Conservation (phyloP, 2,329 filamentous ascomycete genomes). For the Neopestalotiopsis sp. region DNA sequence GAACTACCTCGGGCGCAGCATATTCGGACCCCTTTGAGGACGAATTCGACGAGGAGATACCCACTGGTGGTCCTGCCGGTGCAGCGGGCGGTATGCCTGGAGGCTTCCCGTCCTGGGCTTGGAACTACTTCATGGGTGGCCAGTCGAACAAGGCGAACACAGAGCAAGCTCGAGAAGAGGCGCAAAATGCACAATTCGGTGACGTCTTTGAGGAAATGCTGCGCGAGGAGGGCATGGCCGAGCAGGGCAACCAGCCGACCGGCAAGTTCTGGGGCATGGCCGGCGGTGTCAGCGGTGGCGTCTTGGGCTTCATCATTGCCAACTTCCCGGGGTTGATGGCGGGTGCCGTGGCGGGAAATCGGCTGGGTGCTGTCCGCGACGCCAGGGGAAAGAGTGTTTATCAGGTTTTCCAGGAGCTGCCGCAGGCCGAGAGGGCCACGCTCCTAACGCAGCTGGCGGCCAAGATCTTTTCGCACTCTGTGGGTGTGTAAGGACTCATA, state of each 20-base stretch:
- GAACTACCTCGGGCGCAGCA: slow-evolving; percentile 42
- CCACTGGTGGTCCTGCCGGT: slow-evolving; percentile 47
- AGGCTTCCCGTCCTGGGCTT: slow-evolving; percentile 73
- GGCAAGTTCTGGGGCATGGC: slow-evolving; percentile 85
- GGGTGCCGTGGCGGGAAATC: slow-evolving; percentile 89
- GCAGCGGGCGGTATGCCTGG: slow-evolving; percentile 36
- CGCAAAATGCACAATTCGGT: slow-evolving; percentile 83
- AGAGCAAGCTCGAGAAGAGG: slow-evolving; percentile 52
- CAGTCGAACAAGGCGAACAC: slow-evolving; percentile 38
- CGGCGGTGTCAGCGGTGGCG: slow-evolving; percentile 84
- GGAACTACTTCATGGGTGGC: slow-evolving; percentile 59
- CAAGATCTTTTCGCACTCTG: slow-evolving; percentile 83
- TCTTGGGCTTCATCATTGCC: slow-evolving; percentile 92
- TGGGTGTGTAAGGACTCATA: slow-evolving; percentile 52
- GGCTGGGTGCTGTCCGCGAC: slow-evolving; percentile 88
- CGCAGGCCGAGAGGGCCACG: slow-evolving; percentile 79
- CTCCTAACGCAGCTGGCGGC: slow-evolving; percentile 83
- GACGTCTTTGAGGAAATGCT: slow-evolving; percentile 90
- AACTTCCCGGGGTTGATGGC: slow-evolving; percentile 90
- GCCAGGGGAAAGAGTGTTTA: slow-evolving; percentile 95
- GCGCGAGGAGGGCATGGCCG: slow-evolving; percentile 81
- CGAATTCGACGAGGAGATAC: slow-evolving; percentile 43
- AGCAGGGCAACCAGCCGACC: slow-evolving; percentile 65
- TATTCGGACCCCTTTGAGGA: slow-evolving; percentile 53
- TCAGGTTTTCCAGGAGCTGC: slow-evolving; percentile 85